Percentiles rank a stretch among this genome's conserved stretches.
These are phyloP conservation scores for baker's yeast (Saccharomyces cerevisiae) DNA, from an alignment of 805 yeast species.

Conservation along the genomic window DNA sequence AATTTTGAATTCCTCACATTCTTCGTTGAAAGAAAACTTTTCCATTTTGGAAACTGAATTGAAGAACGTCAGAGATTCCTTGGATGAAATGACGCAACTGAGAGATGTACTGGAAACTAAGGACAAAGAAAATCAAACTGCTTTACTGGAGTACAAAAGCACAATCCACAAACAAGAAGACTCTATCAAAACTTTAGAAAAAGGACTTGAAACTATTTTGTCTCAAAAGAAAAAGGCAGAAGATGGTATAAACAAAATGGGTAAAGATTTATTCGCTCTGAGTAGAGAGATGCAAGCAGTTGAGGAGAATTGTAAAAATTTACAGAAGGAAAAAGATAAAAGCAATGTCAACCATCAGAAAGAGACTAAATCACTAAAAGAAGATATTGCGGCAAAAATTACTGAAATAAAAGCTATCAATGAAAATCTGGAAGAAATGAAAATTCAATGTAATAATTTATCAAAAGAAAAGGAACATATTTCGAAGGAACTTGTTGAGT, in stretches of 20 bases:
- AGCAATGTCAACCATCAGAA: constrained; percentile 19
- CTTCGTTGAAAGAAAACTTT: constrained; percentile 13
- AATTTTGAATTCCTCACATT: constrained; percentile 14
- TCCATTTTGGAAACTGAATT: constrained; percentile 3
- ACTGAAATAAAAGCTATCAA: constrained; percentile 10
- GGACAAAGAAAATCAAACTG: constrained; percentile 30
- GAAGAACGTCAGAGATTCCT: neutral
- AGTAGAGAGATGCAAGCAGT: constrained; percentile 49
- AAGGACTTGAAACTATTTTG: constrained; percentile 20
- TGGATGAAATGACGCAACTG: constrained; percentile 19
- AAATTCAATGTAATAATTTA: constrained; percentile 8
- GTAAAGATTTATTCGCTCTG: constrained; percentile 64
- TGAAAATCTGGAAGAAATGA: constrained; percentile 6
- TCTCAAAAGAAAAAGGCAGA: constrained; percentile 58
- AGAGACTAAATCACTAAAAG: constrained; percentile 14
- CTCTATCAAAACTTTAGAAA: constrained; percentile 18
- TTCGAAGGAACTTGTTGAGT: constrained; percentile 20
- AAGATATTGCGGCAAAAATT: constrained; percentile 14
- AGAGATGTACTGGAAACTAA: constrained; percentile 18
- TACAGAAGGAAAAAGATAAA: constrained; percentile 40
- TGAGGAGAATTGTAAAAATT: constrained; percentile 35
- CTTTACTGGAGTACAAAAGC: constrained; percentile 26
- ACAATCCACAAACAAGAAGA: constrained; percentile 10
- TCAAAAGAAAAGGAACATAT: constrained; percentile 19
- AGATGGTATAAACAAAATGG: constrained; percentile 85